phyloP scores from a whole-genome alignment of 2,329 filamentous ascomycete genomes.

The Colletotrichum siamense region DNA sequence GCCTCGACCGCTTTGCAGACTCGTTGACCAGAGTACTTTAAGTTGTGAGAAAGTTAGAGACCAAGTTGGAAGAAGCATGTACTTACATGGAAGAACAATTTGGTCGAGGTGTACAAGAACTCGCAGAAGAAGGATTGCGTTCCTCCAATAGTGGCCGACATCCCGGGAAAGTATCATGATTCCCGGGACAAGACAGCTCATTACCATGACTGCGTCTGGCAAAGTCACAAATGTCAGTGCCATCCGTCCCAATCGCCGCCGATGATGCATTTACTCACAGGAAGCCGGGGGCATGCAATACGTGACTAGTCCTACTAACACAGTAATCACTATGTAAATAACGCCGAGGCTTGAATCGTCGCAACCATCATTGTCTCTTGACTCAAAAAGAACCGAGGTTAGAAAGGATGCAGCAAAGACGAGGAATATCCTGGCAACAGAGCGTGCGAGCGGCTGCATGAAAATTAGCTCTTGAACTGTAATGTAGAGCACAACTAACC shows the following conservation, averaged over 20 bases:
- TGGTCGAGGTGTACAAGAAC: background rate
- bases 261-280: background rate
- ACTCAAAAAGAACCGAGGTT: background rate
- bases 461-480: background rate
- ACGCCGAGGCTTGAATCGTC: background rate
- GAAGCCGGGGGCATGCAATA: background rate
- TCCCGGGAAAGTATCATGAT: background rate
- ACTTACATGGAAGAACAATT: background rate
- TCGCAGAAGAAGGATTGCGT: background rate
- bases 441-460: background rate
- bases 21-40: background rate
- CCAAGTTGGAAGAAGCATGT: background rate
- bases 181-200: background rate
- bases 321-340: background rate
- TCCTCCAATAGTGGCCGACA: background rate
- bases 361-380: background rate
- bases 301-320: background rate
- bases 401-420: background rate
- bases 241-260: accelerated
- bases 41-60: background rate
- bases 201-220: background rate
- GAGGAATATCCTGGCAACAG: background rate
- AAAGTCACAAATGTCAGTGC: background rate
- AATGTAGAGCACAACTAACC: background rate
- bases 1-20: background rate